These are phyloP conservation scores for Sordariomycetes sp. DNA, from an alignment of 2,329 filamentous ascomycete species.

Conservation along the genomic window DNA sequence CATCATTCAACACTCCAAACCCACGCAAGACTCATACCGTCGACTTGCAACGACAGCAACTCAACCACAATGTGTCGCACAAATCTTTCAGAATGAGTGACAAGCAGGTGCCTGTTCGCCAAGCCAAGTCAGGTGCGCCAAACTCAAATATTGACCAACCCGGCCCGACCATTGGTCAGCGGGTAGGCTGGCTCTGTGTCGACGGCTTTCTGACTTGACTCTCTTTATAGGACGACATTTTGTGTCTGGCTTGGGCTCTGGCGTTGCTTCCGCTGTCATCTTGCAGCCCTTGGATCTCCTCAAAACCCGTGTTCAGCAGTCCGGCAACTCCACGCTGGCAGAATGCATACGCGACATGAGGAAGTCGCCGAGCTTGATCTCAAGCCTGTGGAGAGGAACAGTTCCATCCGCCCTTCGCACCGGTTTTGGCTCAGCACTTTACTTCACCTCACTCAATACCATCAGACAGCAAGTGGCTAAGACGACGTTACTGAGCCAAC, in stretches of 20 bases:
- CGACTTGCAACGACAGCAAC: too few species aligned
- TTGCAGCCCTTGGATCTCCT: slow-evolving; percentile 93
- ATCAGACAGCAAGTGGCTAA: slow-evolving; percentile 49
- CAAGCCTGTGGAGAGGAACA: slow-evolving; percentile 84
- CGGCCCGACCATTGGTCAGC: too few species aligned
- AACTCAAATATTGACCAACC: not conserved
- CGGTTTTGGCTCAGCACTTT: slow-evolving; percentile 84
- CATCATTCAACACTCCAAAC: too few species aligned
- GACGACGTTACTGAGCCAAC: slow-evolving; percentile 27
- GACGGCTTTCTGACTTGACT: not conserved
- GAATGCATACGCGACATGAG: slow-evolving; percentile 27
- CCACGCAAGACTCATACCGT: too few species aligned
- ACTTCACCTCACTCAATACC: slow-evolving; percentile 82
- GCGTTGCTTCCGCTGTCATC: slow-evolving; percentile 78
- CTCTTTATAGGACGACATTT: slow-evolving; percentile 92
- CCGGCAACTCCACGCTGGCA: slow-evolving; percentile 56
- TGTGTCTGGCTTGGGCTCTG: slow-evolving; percentile 76
- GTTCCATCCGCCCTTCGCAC: slow-evolving; percentile 89
- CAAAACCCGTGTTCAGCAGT: slow-evolving; percentile 93
- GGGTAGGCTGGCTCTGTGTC: not conserved
- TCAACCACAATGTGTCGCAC: too few species aligned
- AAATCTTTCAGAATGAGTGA: not conserved
- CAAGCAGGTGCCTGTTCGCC: not conserved
- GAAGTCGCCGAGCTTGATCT: slow-evolving; percentile 51
- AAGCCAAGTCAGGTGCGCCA: slow-evolving; percentile 8